Evolutionary conservation across 129 eudicot genomes (phyloP), one percentile per base, ranked within the genome.

Genomic region (Flaveria bidentis): DNA sequence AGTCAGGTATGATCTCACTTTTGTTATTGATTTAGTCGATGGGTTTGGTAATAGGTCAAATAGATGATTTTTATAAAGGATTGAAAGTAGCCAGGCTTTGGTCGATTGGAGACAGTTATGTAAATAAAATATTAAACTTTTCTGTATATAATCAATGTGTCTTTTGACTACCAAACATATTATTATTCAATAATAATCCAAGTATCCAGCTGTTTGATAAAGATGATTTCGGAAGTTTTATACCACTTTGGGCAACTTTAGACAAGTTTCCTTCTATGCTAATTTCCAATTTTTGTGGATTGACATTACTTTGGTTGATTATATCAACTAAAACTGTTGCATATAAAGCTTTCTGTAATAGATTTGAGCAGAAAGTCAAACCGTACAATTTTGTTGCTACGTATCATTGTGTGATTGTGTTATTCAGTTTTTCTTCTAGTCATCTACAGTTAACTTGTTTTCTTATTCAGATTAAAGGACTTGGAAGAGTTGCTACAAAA

Each of bases 401-500:
- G 39, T 36, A n/a, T 36, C 15, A 66, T 66, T 39, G 50, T n/a
- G 68, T 3, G 17, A 13, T 30, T 30, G 20, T 13, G 20, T 46
- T 57, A 9, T 69, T 11, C 14, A 3, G 20, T 73, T 79, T 15
- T 66, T 45, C 66, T 16, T 20, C 15, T 39, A 30, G 67, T 78
- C 52, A 5, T 14, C 14, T 44, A 22, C 47, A 7, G 11, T 16
- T 69, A 60, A 67, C 39, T 28, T 56, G 44, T 60, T 30, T 22
- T 36, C 6, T 67, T 30, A 9, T 77, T 69, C 92, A 94, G 99
- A 77, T 87, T 94, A 81, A 66, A 61, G 71, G 96, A 89, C 79
- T 84, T 94, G 72, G 99, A 94, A 84, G 74, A 81, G 69, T 64
- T 94, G 88, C 90, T 94, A 51, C 76, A 83, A 81, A 85, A 82